phyloP scores from a whole-genome alignment of 805 yeast species.

The Pichia scutulata region DNA sequence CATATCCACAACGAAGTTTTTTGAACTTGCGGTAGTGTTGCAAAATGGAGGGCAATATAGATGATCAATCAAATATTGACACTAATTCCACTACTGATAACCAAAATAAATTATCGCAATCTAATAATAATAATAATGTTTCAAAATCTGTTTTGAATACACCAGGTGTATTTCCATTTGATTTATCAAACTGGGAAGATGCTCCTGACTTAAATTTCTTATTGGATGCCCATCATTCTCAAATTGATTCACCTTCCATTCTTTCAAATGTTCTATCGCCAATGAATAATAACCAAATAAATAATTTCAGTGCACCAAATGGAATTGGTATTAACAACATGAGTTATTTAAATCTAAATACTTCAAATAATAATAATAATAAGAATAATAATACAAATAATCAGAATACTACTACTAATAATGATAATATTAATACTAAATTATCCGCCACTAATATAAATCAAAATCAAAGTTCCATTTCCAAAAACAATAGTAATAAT shows the following conservation, averaged over 20 bases:
- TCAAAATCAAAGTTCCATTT: constrained; percentile 9
- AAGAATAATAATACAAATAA: constrained; percentile 10
- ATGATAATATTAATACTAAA: too few relatives aligned
- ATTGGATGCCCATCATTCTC: constrained; percentile 11
- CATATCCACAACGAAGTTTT: neutral
- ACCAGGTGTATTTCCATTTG: constrained; percentile 15
- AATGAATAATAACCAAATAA: constrained; percentile 11
- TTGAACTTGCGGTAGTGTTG: neutral
- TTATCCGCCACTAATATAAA: too few relatives aligned
- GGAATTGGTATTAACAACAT: neutral
- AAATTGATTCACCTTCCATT: constrained; percentile 4
- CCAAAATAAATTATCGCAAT: neutral
- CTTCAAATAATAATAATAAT: constrained; percentile 6
- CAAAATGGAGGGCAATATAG: neutral
- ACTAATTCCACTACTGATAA: neutral
- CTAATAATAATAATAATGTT: neutral
- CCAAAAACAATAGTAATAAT: neutral
- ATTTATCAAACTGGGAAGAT: constrained; percentile 26
- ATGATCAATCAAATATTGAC: neutral
- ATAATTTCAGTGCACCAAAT: neutral
- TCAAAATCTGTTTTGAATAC: neutral
- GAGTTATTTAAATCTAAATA: neutral
- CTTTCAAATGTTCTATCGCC: constrained; percentile 21
- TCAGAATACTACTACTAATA: neutral
- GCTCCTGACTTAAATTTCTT: constrained; percentile 23